Evolutionary conservation across 768 basidiomycete species (phyloP).

Genomic region (Phylloporus sp.): DNA sequence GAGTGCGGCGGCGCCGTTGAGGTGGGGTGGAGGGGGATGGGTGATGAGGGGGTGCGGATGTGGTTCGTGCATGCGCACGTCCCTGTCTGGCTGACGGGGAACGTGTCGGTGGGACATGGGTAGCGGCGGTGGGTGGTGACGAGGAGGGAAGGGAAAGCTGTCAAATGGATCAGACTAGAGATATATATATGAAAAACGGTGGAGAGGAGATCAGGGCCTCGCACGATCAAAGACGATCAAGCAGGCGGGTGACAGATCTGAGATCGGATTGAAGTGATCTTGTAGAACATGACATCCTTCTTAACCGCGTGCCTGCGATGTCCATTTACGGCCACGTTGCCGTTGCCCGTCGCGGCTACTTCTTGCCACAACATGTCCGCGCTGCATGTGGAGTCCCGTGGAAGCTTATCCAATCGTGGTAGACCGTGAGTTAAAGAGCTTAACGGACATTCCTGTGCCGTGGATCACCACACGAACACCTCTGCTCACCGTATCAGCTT

Average conservation of each 20-base stretch:
- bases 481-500: constrained; percentile 28
- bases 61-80: constrained; percentile 61
- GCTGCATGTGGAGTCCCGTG: constrained; percentile 33
- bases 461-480: constrained; percentile 30
- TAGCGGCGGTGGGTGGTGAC: constrained; percentile 31
- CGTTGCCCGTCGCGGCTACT: constrained; percentile 43
- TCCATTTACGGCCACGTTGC: constrained; percentile 42
- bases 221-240: constrained; percentile 66
- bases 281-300: constrained; percentile 32
- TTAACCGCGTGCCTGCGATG: constrained; percentile 55
- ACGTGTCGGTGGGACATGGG: constrained; percentile 60
- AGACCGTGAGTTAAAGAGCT: constrained; percentile 40
- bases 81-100: constrained; percentile 56
- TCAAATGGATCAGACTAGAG: constrained; percentile 39
- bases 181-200: constrained; percentile 54
- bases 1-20: constrained; percentile 48
- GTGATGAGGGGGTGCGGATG: constrained; percentile 42
- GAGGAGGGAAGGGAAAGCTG: constrained; percentile 48
- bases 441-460: constrained; percentile 31
- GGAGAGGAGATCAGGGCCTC: constrained; percentile 46
- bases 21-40: constrained; percentile 43
- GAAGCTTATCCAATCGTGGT: constrained; percentile 36
- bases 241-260: constrained; percentile 31
- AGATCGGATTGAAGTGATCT: constrained; percentile 40
- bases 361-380: constrained; percentile 36